phyloP scores from a whole-genome alignment of 208 protist species.

The Trypanosomatidae sp. region DNA sequence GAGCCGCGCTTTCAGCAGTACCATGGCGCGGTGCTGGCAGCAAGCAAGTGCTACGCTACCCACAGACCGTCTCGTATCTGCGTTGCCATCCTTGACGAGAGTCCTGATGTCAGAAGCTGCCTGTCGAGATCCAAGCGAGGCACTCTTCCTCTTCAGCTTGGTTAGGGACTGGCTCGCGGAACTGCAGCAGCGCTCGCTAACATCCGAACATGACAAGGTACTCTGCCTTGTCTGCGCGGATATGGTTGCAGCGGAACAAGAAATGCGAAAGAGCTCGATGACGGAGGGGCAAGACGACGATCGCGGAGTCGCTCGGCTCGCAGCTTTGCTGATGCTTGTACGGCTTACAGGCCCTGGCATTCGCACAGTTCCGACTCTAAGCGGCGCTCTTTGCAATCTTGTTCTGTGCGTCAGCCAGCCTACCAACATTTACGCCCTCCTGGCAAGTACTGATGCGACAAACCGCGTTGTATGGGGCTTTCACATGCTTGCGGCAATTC shows the following conservation, averaged over 20 bases:
- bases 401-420: background rate
- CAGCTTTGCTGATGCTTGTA: conserved; percentile 5
- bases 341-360: background rate
- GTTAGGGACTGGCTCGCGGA: conserved; percentile 4
- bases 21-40: conserved; percentile 4
- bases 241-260: conserved; percentile 1
- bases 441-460: conserved; percentile 5
- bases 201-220: background rate
- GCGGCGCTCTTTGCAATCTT: background rate
- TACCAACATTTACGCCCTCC: conserved; percentile 1
- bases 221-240: conserved; percentile 9
- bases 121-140: background rate
- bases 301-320: background rate
- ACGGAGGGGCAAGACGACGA: conserved; percentile 1
- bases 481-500: background rate
- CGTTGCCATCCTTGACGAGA: background rate
- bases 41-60: background rate
- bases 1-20: background rate
- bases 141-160: background rate
- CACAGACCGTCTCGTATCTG: conserved; percentile 4
- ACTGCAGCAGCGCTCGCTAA: conserved; percentile 10
- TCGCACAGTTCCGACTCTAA: background rate
- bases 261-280: background rate
- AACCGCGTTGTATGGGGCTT: conserved; percentile 6
- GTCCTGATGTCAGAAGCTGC: background rate